A percentile compares a stretch with the other conserved stretches of the same genome.
Evolutionary conservation across 805 yeast species (phyloP).

Genomic region (Metahyphopichia silvanorum): DNA sequence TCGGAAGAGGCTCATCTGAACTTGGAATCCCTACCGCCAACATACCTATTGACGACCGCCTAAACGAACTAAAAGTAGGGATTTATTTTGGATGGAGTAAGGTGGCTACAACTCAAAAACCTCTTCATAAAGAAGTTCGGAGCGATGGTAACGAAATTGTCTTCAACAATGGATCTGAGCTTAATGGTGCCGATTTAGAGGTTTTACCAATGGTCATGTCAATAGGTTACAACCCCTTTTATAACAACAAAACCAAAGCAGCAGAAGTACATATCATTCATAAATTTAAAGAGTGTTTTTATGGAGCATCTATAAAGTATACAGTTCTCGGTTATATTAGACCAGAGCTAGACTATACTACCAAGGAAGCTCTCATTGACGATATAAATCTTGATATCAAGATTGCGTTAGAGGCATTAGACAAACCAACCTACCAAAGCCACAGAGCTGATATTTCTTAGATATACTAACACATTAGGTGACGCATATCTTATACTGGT

Average conservation of each 20-base stretch:
- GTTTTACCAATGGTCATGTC: conserved; percentile 90
- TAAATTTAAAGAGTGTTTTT: conserved; percentile 63
- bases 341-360: conserved; percentile 83
- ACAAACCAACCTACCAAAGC: conserved; percentile 11
- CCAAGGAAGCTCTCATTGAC: conserved; percentile 76
- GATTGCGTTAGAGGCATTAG: conserved; percentile 54
- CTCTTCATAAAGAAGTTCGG: conserved; percentile 11
- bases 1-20: conserved; percentile 93
- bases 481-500: too few species aligned
- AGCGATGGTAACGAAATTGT: conserved; percentile 28
- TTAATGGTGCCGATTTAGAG: conserved; percentile 41
- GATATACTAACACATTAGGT: too few species aligned
- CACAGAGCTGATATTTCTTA: conserved; percentile 5
- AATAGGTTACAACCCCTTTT: conserved; percentile 94
- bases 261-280: conserved; percentile 88
- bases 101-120: conserved; percentile 13
- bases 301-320: conserved; percentile 74
- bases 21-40: conserved; percentile 96
- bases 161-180: conserved; percentile 58
- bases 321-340: conserved; percentile 83
- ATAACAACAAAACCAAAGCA: conserved; percentile 71
- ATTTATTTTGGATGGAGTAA: conserved; percentile 84
- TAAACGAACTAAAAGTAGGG: conserved; percentile 59
- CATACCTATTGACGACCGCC: conserved; percentile 55
- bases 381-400: conserved; percentile 81